These are phyloP conservation scores for Ciborinia camelliae DNA, from an alignment of 2,329 filamentous ascomycete genomes.

Conservation along the genomic window DNA sequence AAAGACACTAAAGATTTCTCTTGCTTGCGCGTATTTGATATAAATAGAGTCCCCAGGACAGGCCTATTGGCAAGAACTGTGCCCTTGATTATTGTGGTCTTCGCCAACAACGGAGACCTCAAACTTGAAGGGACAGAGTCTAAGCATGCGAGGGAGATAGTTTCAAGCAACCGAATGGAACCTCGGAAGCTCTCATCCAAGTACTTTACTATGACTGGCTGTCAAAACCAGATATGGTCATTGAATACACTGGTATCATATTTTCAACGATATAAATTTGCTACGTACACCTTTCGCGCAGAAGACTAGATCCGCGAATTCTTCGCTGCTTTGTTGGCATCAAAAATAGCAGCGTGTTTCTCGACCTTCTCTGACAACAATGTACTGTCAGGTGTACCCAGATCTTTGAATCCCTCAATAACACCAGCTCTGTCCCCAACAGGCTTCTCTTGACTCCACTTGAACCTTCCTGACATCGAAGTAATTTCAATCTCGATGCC, in stretches of 20 bases:
- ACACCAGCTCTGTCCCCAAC: constrained; percentile 54
- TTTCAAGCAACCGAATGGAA: not conserved
- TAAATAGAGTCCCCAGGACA: not conserved
- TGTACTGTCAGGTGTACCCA: constrained; percentile 32
- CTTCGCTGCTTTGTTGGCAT: constrained; percentile 14
- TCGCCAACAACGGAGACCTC: not conserved
- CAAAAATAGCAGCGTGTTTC: constrained; percentile 1
- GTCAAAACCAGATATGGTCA: not conserved
- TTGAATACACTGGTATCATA: not conserved
- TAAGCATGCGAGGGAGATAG: not conserved
- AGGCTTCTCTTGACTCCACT: constrained; percentile 62
- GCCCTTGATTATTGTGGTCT: not conserved
- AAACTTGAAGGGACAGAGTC: not conserved
- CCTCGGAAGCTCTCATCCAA: no score
- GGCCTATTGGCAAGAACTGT: not conserved
- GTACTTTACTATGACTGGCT: not conserved
- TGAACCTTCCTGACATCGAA: constrained; percentile 58
- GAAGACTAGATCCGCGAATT: not conserved
- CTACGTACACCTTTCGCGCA: no score
- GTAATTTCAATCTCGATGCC: constrained; percentile 58
- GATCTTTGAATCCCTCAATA: constrained; percentile 50
- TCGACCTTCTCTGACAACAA: constrained; percentile 1
- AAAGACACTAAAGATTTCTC: no score
- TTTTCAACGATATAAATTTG: not conserved
- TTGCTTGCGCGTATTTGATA: not conserved